A percentile compares a stretch with the other conserved stretches of the same genome.
Conservation (phyloP, 805 yeast species). For the Myxozyma mucilagina region DNA sequence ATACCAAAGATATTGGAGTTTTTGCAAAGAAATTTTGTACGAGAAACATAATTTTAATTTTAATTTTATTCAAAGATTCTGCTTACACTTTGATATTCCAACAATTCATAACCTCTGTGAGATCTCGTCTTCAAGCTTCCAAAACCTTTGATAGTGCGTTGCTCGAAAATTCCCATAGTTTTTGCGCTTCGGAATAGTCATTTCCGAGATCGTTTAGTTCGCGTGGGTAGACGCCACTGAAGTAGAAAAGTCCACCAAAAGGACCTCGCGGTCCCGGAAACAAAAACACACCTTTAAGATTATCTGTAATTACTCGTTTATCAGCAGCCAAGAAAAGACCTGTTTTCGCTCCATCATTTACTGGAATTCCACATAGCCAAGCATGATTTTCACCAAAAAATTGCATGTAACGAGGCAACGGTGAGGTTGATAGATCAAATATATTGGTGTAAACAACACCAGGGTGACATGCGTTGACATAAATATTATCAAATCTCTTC, state of each 20-base stretch:
- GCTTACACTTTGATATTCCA: not conserved
- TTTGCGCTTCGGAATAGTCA: constrained; percentile 11
- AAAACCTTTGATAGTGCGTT: constrained; percentile 19
- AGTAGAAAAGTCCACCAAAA: constrained; percentile 15
- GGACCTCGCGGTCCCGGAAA: constrained; percentile 25
- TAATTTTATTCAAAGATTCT: not conserved
- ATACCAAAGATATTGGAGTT: constrained; percentile 34
- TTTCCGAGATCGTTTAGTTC: constrained; percentile 9
- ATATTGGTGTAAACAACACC: constrained; percentile 26
- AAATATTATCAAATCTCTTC: constrained; percentile 11
- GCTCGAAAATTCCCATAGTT: constrained; percentile 28
- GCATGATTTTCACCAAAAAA: constrained; percentile 12
- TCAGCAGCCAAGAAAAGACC: constrained; percentile 22
- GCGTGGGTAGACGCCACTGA: constrained; percentile 13
- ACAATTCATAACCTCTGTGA: not conserved
- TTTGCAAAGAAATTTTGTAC: constrained; percentile 34
- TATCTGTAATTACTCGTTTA: constrained; percentile 5
- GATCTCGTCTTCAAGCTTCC: not conserved
- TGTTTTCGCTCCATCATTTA: constrained; percentile 28
- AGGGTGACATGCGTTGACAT: constrained; percentile 31
- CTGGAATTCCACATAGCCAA: constrained; percentile 15
- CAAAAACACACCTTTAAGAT: constrained; percentile 10
- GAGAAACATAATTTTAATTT: not conserved
- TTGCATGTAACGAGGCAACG: constrained; percentile 19
- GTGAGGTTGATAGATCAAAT: constrained; percentile 17